Evolutionary conservation across 805 yeast genomes (phyloP).

Genomic region (Schwanniomyces yamadae): DNA sequence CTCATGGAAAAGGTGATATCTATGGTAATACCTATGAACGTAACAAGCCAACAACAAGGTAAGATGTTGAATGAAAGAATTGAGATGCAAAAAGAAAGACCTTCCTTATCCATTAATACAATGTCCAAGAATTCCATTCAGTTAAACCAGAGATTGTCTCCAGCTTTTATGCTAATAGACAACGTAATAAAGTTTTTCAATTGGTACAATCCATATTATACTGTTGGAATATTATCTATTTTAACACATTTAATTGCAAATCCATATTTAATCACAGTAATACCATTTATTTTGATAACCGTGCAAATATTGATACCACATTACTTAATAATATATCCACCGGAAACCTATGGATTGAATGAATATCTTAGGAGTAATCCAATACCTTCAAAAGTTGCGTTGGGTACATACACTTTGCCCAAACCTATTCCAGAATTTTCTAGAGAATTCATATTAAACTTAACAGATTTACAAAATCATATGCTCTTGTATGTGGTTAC

Average conservation of each 20-base stretch:
- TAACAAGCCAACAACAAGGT: constrained; percentile 43
- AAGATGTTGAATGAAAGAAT: constrained; percentile 50
- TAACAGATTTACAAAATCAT: constrained; percentile 82
- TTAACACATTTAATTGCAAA: constrained; percentile 54
- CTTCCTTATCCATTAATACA: constrained; percentile 64
- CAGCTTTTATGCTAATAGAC: constrained; percentile 63
- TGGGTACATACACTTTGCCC: constrained; percentile 50
- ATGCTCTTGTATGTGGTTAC: constrained; percentile 62
- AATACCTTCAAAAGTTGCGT: constrained; percentile 47
- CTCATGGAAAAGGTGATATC: constrained; percentile 68
- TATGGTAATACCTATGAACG: constrained; percentile 65
- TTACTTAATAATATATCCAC: constrained; percentile 60
- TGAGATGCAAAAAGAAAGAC: constrained; percentile 61
- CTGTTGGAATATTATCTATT: constrained; percentile 54
- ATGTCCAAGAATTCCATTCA: constrained; percentile 69
- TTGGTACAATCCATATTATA: constrained; percentile 65
- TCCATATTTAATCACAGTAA: constrained; percentile 53
- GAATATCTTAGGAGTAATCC: constrained; percentile 26
- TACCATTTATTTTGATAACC: constrained; percentile 57
- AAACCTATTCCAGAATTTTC: constrained; percentile 78
- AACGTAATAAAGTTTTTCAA: constrained; percentile 50
- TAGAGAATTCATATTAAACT: constrained; percentile 71
- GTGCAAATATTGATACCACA: constrained; percentile 66
- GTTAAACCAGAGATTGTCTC: constrained; percentile 59
- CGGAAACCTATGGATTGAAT: constrained; percentile 41